Conservation (phyloP, 2,329 filamentous ascomycete species). For the Penicillium sp. region DNA sequence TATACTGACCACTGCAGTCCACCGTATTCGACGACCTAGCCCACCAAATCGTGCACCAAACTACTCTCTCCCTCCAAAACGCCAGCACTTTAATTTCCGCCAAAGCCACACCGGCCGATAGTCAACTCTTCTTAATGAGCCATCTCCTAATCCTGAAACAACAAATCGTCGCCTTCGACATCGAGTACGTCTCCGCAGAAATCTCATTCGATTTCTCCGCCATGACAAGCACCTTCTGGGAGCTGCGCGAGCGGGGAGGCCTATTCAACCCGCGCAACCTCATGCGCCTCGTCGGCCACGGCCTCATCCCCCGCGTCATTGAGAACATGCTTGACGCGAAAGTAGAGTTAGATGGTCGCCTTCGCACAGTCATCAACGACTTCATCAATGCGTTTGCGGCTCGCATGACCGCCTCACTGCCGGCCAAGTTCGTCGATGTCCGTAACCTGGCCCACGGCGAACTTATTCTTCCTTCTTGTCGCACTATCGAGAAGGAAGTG, state of each 20-base stretch:
- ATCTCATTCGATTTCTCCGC: constrained; percentile 66
- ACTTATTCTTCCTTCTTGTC: constrained; percentile 51
- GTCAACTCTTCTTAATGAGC: constrained; percentile 89
- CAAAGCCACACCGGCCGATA: constrained; percentile 63
- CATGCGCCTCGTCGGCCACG: constrained; percentile 57
- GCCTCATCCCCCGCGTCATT: constrained; percentile 63
- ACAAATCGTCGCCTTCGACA: constrained; percentile 92
- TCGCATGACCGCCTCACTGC: constrained; percentile 55
- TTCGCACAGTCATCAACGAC: constrained; percentile 64
- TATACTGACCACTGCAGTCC: constrained; percentile 46
- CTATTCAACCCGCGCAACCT: constrained; percentile 66
- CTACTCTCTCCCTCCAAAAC: constrained; percentile 75
- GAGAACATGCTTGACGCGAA: constrained; percentile 72
- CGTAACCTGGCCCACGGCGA: constrained; percentile 40
- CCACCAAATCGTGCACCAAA: constrained; percentile 84
- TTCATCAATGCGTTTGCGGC: constrained; percentile 60
- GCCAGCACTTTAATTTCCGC: constrained; percentile 70
- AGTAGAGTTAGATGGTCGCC: constrained; percentile 62
- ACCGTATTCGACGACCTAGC: constrained; percentile 70
- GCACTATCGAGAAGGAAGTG: constrained; percentile 58
- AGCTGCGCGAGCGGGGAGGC: constrained; percentile 62
- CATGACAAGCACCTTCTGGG: constrained; percentile 65
- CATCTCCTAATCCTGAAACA: constrained; percentile 95
- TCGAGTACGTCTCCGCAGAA: constrained; percentile 69
- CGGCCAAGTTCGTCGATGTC: constrained; percentile 38